These are phyloP conservation scores for Stevia rebaudiana DNA, from an alignment of 140 eudicot species.

Conservation along the genomic window DNA sequence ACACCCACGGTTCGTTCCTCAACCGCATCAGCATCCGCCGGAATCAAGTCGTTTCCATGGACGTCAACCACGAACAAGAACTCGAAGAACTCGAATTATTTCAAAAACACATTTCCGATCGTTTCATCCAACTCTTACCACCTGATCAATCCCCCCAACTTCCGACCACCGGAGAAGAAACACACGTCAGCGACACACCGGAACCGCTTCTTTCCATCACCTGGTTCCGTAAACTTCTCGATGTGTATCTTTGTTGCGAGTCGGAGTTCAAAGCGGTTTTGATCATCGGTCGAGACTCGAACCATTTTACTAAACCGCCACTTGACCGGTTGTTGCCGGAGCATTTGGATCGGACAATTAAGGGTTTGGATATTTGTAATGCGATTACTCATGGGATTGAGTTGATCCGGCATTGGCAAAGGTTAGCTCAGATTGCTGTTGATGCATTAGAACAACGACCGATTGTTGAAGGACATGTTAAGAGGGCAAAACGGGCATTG, in stretches of 20 bases:
- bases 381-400: slow-evolving; percentile 72
- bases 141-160: neutral
- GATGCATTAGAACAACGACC: slow-evolving; percentile 60
- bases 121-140: slow-evolving; percentile 30
- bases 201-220: slow-evolving; percentile 45
- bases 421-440: slow-evolving; percentile 59
- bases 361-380: slow-evolving; percentile 80
- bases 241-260: slow-evolving; percentile 69
- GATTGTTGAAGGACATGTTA: slow-evolving; percentile 71
- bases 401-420: slow-evolving; percentile 54
- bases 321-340: slow-evolving; percentile 72
- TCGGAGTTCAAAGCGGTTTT: slow-evolving; percentile 74
- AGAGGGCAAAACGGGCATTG: slow-evolving; percentile 63
- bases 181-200: neutral
- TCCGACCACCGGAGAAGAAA: slow-evolving; percentile 8
- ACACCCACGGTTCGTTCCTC: slow-evolving; percentile 65
- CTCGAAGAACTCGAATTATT: slow-evolving; percentile 57
- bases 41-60: slow-evolving; percentile 52
- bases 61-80: slow-evolving; percentile 43
- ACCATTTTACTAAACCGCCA: slow-evolving; percentile 58
- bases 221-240: slow-evolving; percentile 71
- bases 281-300: slow-evolving; percentile 58
- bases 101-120: slow-evolving; percentile 51
- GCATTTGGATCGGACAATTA: slow-evolving; percentile 65
- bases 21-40: slow-evolving; percentile 89